These are phyloP conservation scores for Vanrija sp. DNA, from an alignment of 1,284 basidiomycete genomes.

Conservation along the genomic window DNA sequence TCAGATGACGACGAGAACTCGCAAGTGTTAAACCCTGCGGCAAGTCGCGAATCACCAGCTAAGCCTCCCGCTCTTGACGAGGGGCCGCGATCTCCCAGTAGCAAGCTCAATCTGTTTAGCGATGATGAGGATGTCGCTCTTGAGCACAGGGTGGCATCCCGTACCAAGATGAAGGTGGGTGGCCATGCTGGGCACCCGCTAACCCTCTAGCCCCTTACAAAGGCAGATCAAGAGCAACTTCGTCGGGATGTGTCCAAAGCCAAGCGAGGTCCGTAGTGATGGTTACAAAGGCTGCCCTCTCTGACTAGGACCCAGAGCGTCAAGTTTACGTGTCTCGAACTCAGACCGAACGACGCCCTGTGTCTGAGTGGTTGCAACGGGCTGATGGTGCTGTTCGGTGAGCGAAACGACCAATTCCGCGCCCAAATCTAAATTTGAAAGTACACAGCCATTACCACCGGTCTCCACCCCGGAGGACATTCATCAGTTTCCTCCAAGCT, in stretches of 20 bases:
- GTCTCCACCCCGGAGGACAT: slow-evolving; percentile 31
- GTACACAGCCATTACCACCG: slow-evolving; percentile 4
- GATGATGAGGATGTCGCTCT: slow-evolving; percentile 12
- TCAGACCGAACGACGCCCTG: slow-evolving; percentile 16
- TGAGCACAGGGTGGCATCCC: neutral
- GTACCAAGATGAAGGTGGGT: slow-evolving; percentile 1
- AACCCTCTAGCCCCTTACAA: slow-evolving; percentile 24
- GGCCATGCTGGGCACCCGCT: neutral
- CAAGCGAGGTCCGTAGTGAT: slow-evolving; percentile 22
- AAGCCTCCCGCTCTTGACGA: neutral
- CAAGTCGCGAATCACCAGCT: neutral
- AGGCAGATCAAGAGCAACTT: slow-evolving; percentile 26
- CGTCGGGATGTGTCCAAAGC: slow-evolving; percentile 30
- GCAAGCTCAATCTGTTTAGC: neutral
- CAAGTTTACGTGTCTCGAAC: slow-evolving; percentile 16
- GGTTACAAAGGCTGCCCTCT: neutral
- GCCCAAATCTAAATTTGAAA: neutral
- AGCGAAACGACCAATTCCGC: neutral
- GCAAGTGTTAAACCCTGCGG: too few relatives aligned
- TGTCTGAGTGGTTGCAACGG: slow-evolving; percentile 21
- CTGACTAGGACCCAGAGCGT: slow-evolving; percentile 17
- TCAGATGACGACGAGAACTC: neutral
- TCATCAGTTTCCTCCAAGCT: slow-evolving; percentile 30
- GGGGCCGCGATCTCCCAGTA: neutral
- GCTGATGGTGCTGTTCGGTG: neutral